phyloP scores from a whole-genome alignment of 257 asterid species.

The Linaria vulgaris region DNA sequence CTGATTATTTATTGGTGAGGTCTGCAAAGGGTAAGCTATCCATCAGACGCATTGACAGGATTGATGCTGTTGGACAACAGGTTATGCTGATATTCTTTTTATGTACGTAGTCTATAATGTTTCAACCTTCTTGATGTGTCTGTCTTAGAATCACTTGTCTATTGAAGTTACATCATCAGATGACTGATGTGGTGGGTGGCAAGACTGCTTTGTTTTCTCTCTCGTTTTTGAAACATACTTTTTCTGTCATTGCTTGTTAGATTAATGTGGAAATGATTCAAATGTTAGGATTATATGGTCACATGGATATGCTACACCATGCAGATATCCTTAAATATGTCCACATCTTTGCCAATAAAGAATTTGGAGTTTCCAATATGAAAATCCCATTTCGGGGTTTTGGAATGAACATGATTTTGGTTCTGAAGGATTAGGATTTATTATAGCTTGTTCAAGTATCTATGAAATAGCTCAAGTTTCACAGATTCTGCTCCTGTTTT shows the following conservation, averaged over 20 bases:
- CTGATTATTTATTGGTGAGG: conserved; percentile 94
- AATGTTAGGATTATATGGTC: too few relatives aligned
- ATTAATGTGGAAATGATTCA: not conserved
- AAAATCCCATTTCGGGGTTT: too few relatives aligned
- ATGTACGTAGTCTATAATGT: not conserved
- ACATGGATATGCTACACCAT: too few relatives aligned
- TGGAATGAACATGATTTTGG: too few relatives aligned
- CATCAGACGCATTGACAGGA: conserved; percentile 95
- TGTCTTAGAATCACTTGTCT: conserved; percentile 21
- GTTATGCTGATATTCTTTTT: conserved; percentile 37
- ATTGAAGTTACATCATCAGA: conserved; percentile 13
- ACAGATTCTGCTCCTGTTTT: too few relatives aligned
- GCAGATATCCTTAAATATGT: too few relatives aligned
- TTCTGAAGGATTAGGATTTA: too few relatives aligned
- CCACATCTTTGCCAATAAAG: too few relatives aligned
- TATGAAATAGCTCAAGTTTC: too few relatives aligned
- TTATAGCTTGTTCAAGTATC: too few relatives aligned
- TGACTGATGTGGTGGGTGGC: conserved; percentile 8
- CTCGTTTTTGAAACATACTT: not conserved
- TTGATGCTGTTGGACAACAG: conserved; percentile 99
- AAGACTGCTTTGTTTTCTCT: conserved; percentile 1
- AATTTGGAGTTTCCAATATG: too few relatives aligned
- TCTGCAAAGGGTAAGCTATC: conserved; percentile 98
- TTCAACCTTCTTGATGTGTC: conserved; percentile 19
- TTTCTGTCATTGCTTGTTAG: not conserved